Evolutionary conservation across 108 stramenopile species (phyloP), one percentile per base, ranked within the genome.

Genomic region (Skeletonema tropicum): DNA sequence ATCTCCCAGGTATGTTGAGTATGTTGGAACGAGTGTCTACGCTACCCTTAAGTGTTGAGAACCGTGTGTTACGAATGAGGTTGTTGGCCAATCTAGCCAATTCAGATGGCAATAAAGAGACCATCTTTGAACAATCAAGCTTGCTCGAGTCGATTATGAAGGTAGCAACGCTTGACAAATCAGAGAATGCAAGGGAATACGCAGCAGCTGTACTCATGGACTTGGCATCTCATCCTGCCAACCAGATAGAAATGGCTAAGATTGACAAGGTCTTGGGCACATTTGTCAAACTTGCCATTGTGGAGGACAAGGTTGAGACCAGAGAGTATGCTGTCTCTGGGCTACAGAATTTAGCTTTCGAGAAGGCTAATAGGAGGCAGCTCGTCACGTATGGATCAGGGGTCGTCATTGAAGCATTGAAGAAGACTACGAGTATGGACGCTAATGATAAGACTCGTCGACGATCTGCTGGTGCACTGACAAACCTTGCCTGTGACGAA

Each of bases 311-410:
- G 32, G 65, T 73, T 7, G 83, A 85, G 57, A 85, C 87, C 3
- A 75, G 94, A 52, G 94, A 95, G 68, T 88, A 90, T 25, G 94
- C 90, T 14, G 89, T 95, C 32, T 87, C 92, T 11, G 90, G 90
- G 42, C 65, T 95, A 38, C 94, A 95, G 64, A 95, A 93, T 72
- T 73, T 95, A 61, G 92, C 91, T 3, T 95, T 90, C 64, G 75
- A 88, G 38, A 92, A 95, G 69, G 72, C 82, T 42, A 92, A 90
- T 68, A 71, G 94, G 21, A 60, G 71, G 17, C 76, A 85, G 19
- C 75, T 95, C 9, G 88, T 89, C 6, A 57, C 68, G 3, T 95
- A 84, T 59, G 83, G 85, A n/a, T 45, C 68, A 7, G 90, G 91
- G n/a, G 88, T 95, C 49, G 89, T 94, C 7, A 66, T 94, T 38